A percentile compares a stretch with the other conserved stretches of the same genome.
Evolutionary conservation across 768 basidiomycete species (phyloP).

Genomic region (Suillus luteus): DNA sequence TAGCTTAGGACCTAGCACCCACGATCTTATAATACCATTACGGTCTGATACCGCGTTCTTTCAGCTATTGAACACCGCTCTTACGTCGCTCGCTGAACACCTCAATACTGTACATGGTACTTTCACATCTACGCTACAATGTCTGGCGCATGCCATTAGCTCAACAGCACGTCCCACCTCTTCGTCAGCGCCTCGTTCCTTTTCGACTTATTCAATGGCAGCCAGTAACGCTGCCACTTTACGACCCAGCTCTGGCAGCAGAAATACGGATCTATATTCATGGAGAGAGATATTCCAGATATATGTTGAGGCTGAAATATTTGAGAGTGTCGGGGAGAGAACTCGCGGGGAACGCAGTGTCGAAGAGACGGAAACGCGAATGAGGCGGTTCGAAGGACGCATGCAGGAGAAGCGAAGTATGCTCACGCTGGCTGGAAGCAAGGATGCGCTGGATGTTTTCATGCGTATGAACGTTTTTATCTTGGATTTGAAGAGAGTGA

Average conservation of each 20-base stretch:
- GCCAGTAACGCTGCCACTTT: constrained; percentile 29
- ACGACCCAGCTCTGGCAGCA: constrained; percentile 39
- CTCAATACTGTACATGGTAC: constrained; percentile 50
- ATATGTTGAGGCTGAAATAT: constrained; percentile 84
- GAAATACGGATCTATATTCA: constrained; percentile 66
- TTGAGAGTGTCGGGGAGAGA: constrained; percentile 69
- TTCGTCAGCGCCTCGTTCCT: constrained; percentile 29
- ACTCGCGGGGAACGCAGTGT: constrained; percentile 66
- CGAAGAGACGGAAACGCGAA: constrained; percentile 67
- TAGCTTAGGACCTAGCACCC: constrained; percentile 11
- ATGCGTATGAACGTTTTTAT: constrained; percentile 76
- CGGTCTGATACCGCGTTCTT: constrained; percentile 83
- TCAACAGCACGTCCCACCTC: constrained; percentile 35
- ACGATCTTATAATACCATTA: constrained; percentile 76
- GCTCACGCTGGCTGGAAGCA: constrained; percentile 58
- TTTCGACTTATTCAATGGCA: constrained; percentile 35
- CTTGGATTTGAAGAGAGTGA: constrained; percentile 78
- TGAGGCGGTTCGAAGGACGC: constrained; percentile 63
- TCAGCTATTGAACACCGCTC: constrained; percentile 61
- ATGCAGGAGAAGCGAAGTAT: constrained; percentile 52
- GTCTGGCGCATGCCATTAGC: constrained; percentile 46
- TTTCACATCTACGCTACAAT: constrained; percentile 49
- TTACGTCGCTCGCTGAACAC: constrained; percentile 57
- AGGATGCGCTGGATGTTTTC: constrained; percentile 67
- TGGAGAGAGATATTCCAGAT: constrained; percentile 92